Percentiles rank a stretch among this genome's conserved stretches.
Conservation (phyloP, 306 rosid species). For the Castanopsis chinensis region DNA sequence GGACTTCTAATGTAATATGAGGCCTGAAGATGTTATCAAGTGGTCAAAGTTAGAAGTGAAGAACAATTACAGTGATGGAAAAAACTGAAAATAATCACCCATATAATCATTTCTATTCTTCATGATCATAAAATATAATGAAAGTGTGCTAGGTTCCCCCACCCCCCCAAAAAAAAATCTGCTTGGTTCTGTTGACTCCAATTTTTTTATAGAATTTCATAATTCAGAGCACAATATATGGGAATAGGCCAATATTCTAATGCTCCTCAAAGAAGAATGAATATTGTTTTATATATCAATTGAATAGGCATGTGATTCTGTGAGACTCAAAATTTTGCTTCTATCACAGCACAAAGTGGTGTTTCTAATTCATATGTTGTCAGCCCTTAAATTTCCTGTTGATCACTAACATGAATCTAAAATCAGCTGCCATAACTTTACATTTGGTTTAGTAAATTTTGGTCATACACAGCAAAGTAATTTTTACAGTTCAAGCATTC, state of each 20-base stretch:
- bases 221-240: not conserved
- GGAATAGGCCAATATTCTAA: not conserved
- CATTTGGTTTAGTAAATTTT: not conserved
- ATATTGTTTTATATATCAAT: not conserved
- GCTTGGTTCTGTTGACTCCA: not conserved
- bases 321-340: not conserved
- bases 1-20: constrained; percentile 70
- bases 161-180: not conserved
- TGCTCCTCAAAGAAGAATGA: not conserved
- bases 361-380: not conserved
- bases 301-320: not conserved
- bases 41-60: constrained; percentile 20
- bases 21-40: constrained; percentile 48
- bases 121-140: not conserved
- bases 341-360: not conserved
- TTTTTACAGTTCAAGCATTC: not conserved
- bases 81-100: not conserved
- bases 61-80: not conserved
- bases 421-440: not conserved
- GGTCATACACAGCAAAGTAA: not conserved
- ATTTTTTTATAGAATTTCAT: not conserved
- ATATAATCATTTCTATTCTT: not conserved
- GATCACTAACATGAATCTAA: not conserved
- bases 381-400: not conserved
- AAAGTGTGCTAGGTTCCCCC: not conserved